Base-by-base conservation (phyloP, 306 rosid species). In the Quillaja saponaria region DNA sequence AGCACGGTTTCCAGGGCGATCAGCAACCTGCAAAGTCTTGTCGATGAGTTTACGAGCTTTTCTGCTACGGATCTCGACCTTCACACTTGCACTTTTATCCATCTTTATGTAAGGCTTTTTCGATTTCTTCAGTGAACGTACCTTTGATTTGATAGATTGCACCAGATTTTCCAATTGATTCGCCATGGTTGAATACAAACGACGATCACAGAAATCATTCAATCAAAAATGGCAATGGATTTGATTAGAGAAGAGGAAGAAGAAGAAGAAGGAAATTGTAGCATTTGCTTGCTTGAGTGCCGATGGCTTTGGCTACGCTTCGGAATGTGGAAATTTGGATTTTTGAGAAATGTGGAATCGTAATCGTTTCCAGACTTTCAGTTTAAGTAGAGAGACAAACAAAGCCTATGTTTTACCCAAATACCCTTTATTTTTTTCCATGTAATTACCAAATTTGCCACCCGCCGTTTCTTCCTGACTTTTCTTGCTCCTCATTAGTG, bases 61-160 rank as follows among this genome's bases (percentile, higher is more conserved):
- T 49, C 78, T 78, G 88, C 98, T 92, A 3, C 96, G 95, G 80
- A 92, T 92, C 84, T 92, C 98, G 0, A 92, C 95, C 77, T 60
- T 82, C 1, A 92, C 95, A 51, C 96, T 92, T 1, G 96, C 83
- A 73, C 98, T 92, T 69, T 92, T 88, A 61, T 88, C 98, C 82
- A 92, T 88, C 76, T 86, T 92, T 1, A 92, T 10, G 74, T 92
- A 88, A 0, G 95, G 81, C 55, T 88, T 88, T 81, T 77, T 87
- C 61, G 53, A 16, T 15, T 81, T 76, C 81, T 73, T 82, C 82
- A 91, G 63, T 0, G 85, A 81, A 33, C 71, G 48, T 5, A 88
- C 96, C 80, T 92, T 88, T 3, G 90, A 86, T 44, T 92, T 92
- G 38, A 92, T 92, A 4, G 96, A 75, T 49, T 84, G 82, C 79